Evolutionary conservation across 1,284 basidiomycete genomes (phyloP), one percentile per base, ranked within the genome.

Genomic region (Naganishia cerealis): DNA sequence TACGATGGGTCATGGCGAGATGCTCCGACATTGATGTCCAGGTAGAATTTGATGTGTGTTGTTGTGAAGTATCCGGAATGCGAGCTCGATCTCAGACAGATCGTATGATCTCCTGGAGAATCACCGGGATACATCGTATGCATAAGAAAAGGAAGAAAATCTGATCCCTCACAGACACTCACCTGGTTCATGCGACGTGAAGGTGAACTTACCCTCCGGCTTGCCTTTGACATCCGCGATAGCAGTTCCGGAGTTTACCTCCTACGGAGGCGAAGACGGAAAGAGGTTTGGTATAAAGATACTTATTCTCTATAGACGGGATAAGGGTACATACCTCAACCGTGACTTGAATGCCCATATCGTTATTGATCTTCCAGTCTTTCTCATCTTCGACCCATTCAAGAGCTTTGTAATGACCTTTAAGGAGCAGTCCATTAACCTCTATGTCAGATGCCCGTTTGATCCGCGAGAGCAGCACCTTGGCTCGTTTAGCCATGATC

Each of bases 51-150:
- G 71, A 99, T 91, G 78, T 97, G 93, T 1, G 92, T 89, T 68
- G 85, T 87, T 61, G 87, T 76, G 81, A 92, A 90, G 88, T 91
- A 94, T 7, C 90, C 87, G 8, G 88, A 81, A n/a, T 85, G 84
- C 78, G 92, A 89, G 78, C 94, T 93, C 38, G 92, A 90, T 15
- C 89, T 89, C 63, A 99, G 85, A 79, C 96, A 99, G 78, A 99
- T 96, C 67, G 91, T 88, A 82, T 99, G 96, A 83, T 97, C 94
- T 65, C 94, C 95, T 67, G 67, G 36, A 7, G 16, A 12, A 29
- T 13, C 39, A 15, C 5, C 12, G 3, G 40, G 21, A 16, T 8
- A 42, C 24, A 16, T 13, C 24, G 24, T 24, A 57, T 12, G 29
- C 15, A 50, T 29, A 36, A 61, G 38, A 15, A 18, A 46, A 1